phyloP scores from a whole-genome alignment of 306 rosid genomes.

The Oemleria cerasiformis region DNA sequence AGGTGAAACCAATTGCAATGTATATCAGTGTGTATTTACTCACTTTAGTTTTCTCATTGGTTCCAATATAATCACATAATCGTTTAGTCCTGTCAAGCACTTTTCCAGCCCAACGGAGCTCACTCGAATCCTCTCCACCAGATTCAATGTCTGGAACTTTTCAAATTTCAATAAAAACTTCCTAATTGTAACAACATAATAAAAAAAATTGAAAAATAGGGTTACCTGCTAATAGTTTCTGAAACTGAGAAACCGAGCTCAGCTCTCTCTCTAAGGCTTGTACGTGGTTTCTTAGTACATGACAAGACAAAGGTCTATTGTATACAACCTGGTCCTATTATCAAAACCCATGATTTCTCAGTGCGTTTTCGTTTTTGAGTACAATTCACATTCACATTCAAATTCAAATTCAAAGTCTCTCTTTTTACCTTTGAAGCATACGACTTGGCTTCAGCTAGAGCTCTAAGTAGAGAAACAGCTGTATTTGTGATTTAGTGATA shows the following conservation, averaged over 20 bases:
- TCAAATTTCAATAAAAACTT: neutral
- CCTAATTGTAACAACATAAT: neutral
- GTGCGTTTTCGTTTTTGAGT: neutral
- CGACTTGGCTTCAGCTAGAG: constrained; percentile 27
- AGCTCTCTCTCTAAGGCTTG: constrained; percentile 20
- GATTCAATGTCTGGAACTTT: constrained; percentile 10
- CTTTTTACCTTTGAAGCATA: constrained; percentile 20
- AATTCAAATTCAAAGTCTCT: no score
- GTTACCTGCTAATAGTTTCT: constrained; percentile 18
- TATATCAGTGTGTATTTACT: neutral
- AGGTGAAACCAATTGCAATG: neutral
- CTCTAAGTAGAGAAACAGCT: constrained; percentile 24
- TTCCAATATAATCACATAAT: constrained; percentile 24
- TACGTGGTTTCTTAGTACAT: constrained; percentile 15
- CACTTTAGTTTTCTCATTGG: constrained; percentile 28
- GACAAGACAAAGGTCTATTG: constrained; percentile 20
- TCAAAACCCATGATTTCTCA: neutral
- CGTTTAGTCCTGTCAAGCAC: constrained; percentile 6
- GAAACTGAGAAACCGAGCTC: constrained; percentile 8
- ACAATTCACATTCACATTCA: neutral
- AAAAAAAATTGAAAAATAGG: neutral
- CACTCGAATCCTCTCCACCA: constrained; percentile 9
- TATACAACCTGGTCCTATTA: constrained; percentile 24
- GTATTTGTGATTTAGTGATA: neutral
- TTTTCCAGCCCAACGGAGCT: constrained; percentile 18